Conservation (phyloP, 2,329 filamentous ascomycete genomes). For the Thermochaetoides dissita region DNA sequence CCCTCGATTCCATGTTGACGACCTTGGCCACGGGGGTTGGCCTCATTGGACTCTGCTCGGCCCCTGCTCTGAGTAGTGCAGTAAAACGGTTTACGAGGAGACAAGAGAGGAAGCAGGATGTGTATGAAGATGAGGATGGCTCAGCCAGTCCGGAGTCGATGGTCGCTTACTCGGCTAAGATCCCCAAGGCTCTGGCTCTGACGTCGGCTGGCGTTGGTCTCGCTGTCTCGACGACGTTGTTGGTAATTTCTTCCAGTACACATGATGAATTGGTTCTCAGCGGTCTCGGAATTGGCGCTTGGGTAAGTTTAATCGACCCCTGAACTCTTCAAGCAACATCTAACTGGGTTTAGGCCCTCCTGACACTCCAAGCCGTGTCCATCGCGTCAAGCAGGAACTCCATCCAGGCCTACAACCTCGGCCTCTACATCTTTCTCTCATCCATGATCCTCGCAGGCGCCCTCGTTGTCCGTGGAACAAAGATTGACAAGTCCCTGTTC, state of each 20-base stretch:
- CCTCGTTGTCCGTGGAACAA: conserved; percentile 31
- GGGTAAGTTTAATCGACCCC: conserved; percentile 36
- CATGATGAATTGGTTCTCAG: conserved; percentile 34
- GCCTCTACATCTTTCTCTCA: conserved; percentile 37
- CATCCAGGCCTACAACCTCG: conserved; percentile 39
- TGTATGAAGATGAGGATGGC: conserved; percentile 59
- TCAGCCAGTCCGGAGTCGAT: conserved; percentile 50
- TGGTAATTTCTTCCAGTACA: conserved; percentile 34
- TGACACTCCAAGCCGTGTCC: conserved; percentile 37
- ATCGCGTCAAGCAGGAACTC: conserved; percentile 36
- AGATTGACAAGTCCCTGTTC: conserved; percentile 22
- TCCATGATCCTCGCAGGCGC: conserved; percentile 29
- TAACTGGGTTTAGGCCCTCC: conserved; percentile 26
- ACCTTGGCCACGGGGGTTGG: conserved; percentile 17
- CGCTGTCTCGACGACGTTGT: conserved; percentile 39
- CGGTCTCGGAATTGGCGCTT: conserved; percentile 46
- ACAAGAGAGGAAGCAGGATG: conserved; percentile 23
- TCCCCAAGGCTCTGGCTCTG: conserved; percentile 41
- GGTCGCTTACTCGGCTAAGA: conserved; percentile 45
- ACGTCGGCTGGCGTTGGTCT: conserved; percentile 40
- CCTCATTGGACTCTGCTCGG: conserved; percentile 18
- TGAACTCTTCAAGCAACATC: no score
- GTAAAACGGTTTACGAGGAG: conserved; percentile 15
- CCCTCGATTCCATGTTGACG: conserved; percentile 16
- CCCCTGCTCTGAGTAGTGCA: conserved; percentile 19